A percentile compares a stretch with the other conserved stretches of the same genome.
Evolutionary conservation across 768 basidiomycete genomes (phyloP).

Genomic region (Multifurca ochricompacta): DNA sequence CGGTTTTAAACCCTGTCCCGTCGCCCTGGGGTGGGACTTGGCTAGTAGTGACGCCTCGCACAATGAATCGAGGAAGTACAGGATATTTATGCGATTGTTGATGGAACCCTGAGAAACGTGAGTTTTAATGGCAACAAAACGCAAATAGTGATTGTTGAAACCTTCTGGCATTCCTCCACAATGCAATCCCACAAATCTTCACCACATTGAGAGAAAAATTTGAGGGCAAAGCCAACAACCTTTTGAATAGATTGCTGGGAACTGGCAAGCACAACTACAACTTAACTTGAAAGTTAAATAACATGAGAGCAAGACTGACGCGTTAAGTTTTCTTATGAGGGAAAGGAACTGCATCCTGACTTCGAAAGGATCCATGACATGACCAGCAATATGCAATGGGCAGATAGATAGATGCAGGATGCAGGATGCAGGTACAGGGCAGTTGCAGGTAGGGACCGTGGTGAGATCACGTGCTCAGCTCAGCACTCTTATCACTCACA

Average conservation of each 20-base stretch:
- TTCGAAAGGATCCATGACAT: constrained; percentile 54
- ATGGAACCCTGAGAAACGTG: constrained; percentile 47
- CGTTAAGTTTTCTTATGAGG: constrained; percentile 55
- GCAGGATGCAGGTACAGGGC: background rate
- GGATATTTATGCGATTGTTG: constrained; percentile 87
- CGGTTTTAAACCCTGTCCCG: constrained; percentile 31
- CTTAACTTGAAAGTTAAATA: constrained; percentile 20
- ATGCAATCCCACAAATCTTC: constrained; percentile 95
- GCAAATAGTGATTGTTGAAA: constrained; percentile 24
- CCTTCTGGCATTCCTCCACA: constrained; percentile 86
- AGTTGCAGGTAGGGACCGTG: no score
- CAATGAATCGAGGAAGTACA: constrained; percentile 85
- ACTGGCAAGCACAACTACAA: constrained; percentile 37
- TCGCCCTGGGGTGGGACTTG: constrained; percentile 45
- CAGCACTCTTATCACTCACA: no score
- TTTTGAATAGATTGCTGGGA: constrained; percentile 86
- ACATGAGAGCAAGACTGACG: constrained; percentile 36
- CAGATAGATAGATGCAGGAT: background rate
- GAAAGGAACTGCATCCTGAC: constrained; percentile 67
- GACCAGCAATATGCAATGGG: background rate
- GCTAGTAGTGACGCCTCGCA: constrained; percentile 71
- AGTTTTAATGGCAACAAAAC: background rate
- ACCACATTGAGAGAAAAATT: constrained; percentile 76
- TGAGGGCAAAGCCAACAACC: constrained; percentile 77
- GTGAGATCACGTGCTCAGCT: no score